phyloP scores from a whole-genome alignment of 805 yeast genomes.

The Ogataea populi-albae region DNA sequence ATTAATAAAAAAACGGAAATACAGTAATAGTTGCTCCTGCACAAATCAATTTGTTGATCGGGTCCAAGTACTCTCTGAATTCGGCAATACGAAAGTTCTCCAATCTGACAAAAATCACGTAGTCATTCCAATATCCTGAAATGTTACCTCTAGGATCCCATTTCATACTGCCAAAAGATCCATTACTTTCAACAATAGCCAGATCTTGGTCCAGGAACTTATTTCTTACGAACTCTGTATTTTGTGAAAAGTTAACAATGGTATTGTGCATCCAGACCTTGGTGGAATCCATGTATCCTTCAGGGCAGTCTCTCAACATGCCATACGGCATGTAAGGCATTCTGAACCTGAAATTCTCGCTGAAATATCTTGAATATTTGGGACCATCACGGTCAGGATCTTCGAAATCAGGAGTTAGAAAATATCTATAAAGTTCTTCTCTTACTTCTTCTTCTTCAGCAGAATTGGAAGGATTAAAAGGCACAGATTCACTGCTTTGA shows the following conservation, averaged over 20 bases:
- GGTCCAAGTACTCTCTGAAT: slow-evolving; percentile 6
- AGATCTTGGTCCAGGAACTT: slow-evolving; percentile 3
- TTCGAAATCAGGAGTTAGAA: slow-evolving; percentile 3
- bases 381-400: slow-evolving; percentile 5
- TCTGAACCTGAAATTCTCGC: slow-evolving; percentile 1
- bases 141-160: slow-evolving; percentile 5
- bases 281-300: slow-evolving; percentile 1
- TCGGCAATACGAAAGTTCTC: slow-evolving; percentile 2
- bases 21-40: slow-evolving; percentile 7
- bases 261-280: slow-evolving; percentile 5
- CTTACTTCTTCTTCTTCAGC: slow-evolving; percentile 4
- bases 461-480: neutral
- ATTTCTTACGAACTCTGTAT: neutral
- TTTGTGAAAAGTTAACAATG: slow-evolving; percentile 3
- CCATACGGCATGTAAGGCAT: slow-evolving; percentile 6
- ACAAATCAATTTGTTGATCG: slow-evolving; percentile 6
- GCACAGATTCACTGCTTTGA: neutral
- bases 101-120: slow-evolving; percentile 5
- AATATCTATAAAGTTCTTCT: slow-evolving; percentile 2
- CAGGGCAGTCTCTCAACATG: neutral
- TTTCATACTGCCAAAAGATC: slow-evolving; percentile 4
- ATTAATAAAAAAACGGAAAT: slow-evolving; percentile 3
- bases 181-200: slow-evolving; percentile 4
- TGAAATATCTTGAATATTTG: slow-evolving; percentile 3
- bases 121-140: slow-evolving; percentile 8